Conservation (phyloP, 768 basidiomycete genomes). For the Suillus clintonianus region DNA sequence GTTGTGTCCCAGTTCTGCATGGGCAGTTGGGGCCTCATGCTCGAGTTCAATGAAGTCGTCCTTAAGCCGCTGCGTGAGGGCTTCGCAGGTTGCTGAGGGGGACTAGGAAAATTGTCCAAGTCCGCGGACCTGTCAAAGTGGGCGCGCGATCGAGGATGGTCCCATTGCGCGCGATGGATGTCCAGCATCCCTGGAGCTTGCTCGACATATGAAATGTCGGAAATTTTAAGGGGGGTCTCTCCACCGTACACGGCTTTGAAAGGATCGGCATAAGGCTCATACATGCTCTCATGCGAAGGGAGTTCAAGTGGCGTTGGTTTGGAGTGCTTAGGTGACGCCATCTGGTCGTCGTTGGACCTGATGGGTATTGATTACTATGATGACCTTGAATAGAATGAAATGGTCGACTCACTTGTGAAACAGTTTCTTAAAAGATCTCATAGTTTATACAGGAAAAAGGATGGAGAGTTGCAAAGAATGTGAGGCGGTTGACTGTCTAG, state of each 20-base stretch:
- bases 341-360: constrained; percentile 4
- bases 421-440: not conserved
- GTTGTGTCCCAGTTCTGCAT: not conserved
- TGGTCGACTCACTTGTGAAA: constrained; percentile 10
- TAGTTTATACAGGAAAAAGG: not conserved
- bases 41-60: constrained; percentile 5
- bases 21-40: not conserved
- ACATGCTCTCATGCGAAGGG: not conserved
- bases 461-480: not conserved
- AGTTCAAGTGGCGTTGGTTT: constrained; percentile 11
- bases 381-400: not conserved
- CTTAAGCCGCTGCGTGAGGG: constrained; percentile 4
- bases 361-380: not conserved
- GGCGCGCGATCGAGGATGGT: not conserved
- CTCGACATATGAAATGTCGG: constrained; percentile 9
- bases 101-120: constrained; percentile 13
- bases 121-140: not conserved
- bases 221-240: constrained; percentile 10
- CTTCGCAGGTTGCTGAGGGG: constrained; percentile 10
- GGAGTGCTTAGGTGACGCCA: constrained; percentile 9
- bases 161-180: not conserved
- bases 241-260: constrained; percentile 9
- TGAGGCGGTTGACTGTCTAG: not conserved
- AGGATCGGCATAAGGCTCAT: not conserved
- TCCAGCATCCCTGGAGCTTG: constrained; percentile 3